phyloP scores from a whole-genome alignment of 2,329 filamentous ascomycete species.

The Ascomycota sp. region DNA sequence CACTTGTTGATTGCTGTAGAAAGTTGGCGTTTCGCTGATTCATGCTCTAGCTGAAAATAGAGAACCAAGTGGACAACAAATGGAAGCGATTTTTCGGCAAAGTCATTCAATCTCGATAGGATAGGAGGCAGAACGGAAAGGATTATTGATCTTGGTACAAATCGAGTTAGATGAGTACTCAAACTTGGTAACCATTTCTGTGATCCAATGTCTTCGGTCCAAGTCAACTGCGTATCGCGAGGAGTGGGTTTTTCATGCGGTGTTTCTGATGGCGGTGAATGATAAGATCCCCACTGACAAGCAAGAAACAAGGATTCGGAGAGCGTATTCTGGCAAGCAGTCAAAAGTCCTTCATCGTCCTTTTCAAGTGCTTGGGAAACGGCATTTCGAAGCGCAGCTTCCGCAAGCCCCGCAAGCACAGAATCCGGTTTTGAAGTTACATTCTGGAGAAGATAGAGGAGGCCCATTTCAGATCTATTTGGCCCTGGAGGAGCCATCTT shows the following conservation, averaged over 20 bases:
- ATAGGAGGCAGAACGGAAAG: constrained; percentile 48
- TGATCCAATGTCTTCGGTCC: constrained; percentile 19
- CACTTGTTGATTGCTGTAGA: constrained; percentile 46
- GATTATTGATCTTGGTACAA: constrained; percentile 41
- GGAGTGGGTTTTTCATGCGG: constrained; percentile 1
- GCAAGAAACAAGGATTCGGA: constrained; percentile 28
- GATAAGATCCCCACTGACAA: constrained; percentile 36
- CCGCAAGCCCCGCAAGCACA: constrained; percentile 35
- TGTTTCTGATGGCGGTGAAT: constrained; percentile 32
- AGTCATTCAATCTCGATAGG: constrained; percentile 41
- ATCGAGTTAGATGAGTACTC: constrained; percentile 38
- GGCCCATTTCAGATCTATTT: constrained; percentile 39
- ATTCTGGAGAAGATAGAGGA: constrained; percentile 40
- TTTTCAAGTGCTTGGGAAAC: constrained; percentile 30
- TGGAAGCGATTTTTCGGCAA: constrained; percentile 59
- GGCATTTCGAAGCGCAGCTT: constrained; percentile 35
- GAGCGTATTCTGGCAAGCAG: constrained; percentile 30
- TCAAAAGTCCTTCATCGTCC: constrained; percentile 25
- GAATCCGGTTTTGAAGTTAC: constrained; percentile 38
- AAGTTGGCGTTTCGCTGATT: constrained; percentile 37
- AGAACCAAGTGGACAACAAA: constrained; percentile 73
- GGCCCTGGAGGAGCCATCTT: constrained; percentile 23
- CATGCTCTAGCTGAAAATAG: constrained; percentile 41
- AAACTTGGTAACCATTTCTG: constrained; percentile 40
- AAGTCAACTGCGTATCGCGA: constrained; percentile 7